Base-by-base conservation (phyloP, 345 rosid species). In the Sonneratia caseolaris region DNA sequence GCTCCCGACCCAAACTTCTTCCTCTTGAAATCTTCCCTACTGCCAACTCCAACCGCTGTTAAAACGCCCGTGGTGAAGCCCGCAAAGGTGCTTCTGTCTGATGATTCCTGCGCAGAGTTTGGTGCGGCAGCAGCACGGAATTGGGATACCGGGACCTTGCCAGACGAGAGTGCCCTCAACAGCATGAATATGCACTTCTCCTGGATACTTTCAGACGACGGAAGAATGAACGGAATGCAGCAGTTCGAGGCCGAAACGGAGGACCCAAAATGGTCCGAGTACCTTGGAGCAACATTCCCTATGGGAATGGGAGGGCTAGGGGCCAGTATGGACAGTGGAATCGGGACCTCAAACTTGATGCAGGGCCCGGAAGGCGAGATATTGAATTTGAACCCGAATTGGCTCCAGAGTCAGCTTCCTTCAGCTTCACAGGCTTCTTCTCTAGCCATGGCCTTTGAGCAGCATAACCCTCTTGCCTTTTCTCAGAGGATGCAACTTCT, bases 211-310 rank as follows among this genome's bases (percentile, higher is more conserved):
- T 49, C 70, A 0, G 64, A 49, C 69, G 36, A 47, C 15, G 22
- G 75, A 3, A 48, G 61, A 18, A n/a, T 66, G 68, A 37, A 4
- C 9, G 45, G 66, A 32, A 38, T 38, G 43, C 64, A 66, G 36
- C 61, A 53, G 15, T 65, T n/a, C 19, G 61, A n/a, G 65, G 35
- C 18, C 35, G 69, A 36, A 43, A 35, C 70, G 5, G 75, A 73
- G 42, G 55, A 64, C 38, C 16, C 37, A n/a, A 73, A 73, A 66
- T 73, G 75, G 75, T 66, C 61, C 0, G 70, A 73, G 35, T 51
- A 24, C 43, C 37, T 66, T 64, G 66, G 66, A 13, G 32, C 70
- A 66, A 36, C 70, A 7, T 47, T 21, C 62, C 66, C 66, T 10
- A 13, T 35, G 38, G 66, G 66, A 62, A 3, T 35, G 19, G 38